Base-by-base conservation (phyloP, 805 yeast genomes). In the Lipomyces anomalus region DNA sequence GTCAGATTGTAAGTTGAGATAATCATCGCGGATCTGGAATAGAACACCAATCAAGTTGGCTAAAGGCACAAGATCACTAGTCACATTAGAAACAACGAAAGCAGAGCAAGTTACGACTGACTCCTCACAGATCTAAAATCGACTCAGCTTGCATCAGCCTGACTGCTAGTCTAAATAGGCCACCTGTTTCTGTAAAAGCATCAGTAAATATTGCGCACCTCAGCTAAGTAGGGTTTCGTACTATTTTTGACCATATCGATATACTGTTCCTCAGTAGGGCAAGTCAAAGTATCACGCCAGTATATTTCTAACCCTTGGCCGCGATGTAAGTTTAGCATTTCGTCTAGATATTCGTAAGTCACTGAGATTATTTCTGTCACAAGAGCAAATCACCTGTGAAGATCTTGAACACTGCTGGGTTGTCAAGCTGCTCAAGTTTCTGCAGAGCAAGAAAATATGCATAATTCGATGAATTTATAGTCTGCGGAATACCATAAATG, bases 301-400 rank as follows among this genome's bases (percentile, higher is more conserved):
- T 80, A 82, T 18, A 89, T 72, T 57, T 89, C 97, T 48, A 83
- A 64, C 0, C 95, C 94, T 67, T 89, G 97, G 4, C 97, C 97
- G 38, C 83, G 72, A 61, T 89, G 97, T 46, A 89, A 66, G 57
- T 83, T 80, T 42, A 84, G 62, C 78, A 89, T 70, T 57, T 89
- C 96, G 41, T 84, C 84, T 48, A 77, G 70, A 48, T 80, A 73
- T 1, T 80, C 57, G 62, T 53, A 3, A 68, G 64, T 13, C 63
- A 69, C 40, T 53, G 53, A 20, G 22, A 16, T n/a, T 22, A 21
- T 38, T 38, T 17, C 35, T 20, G 11, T 11, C 7, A 18, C 9
- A 23, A 33, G 24, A 20, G n/a, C 24, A 35, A 39, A 28, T 16
- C 17, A 48, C 53, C 53, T 22, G 56, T 45, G 30, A 38, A 50